Conservation (phyloP, 2,329 filamentous ascomycete genomes). For the Eutypa lata region DNA sequence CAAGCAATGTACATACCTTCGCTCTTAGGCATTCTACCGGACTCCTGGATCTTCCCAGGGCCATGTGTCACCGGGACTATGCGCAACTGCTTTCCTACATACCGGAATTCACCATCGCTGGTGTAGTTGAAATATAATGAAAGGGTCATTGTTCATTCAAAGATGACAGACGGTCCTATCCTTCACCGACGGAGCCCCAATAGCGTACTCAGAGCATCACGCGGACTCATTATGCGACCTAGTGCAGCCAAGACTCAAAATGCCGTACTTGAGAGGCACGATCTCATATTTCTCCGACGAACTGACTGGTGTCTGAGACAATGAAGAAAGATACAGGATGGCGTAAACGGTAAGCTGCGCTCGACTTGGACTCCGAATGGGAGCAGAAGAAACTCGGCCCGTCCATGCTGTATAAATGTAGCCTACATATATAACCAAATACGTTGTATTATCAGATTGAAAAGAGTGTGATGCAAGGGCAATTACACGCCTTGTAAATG, state of each 20-base stretch:
- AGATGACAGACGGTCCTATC: not conserved
- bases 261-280: not conserved
- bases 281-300: not conserved
- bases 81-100: not conserved
- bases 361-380: not conserved
- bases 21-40: slow-evolving; percentile 13
- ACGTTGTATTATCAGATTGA: no score
- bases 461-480: not conserved
- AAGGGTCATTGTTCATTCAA: not conserved
- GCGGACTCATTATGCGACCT: not conserved
- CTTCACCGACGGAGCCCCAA: not conserved
- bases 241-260: not conserved
- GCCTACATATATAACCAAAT: no score
- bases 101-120: not conserved
- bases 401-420: no score
- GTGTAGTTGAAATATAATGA: not conserved
- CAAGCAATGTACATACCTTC: slow-evolving; percentile 1
- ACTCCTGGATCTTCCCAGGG: slow-evolving; percentile 19
- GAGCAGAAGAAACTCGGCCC: not conserved
- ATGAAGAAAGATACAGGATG: not conserved
- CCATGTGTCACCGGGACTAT: not conserved
- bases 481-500: not conserved
- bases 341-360: no score
- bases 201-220: not conserved
- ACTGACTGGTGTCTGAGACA: not conserved